Evolutionary conservation across 352 stramenopile species (phyloP).

Genomic region (Aphanomyces euteiches): DNA sequence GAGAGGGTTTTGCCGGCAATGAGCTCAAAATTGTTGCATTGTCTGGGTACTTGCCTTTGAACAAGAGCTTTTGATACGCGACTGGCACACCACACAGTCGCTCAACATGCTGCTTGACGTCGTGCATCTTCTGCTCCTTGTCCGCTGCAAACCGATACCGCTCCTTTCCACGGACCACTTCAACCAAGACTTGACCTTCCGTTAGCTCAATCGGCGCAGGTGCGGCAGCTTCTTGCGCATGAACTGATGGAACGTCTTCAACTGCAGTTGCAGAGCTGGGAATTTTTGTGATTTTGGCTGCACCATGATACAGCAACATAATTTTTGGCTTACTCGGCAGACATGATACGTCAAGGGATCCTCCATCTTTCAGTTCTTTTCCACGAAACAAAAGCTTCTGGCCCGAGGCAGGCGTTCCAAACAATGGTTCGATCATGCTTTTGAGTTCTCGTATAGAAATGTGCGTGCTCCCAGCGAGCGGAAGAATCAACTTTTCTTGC

Average conservation of each 20-base stretch:
- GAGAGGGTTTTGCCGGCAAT: background rate
- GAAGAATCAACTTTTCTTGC: background rate
- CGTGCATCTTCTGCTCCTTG: background rate
- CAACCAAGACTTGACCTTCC: conserved; percentile 7
- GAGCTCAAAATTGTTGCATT: background rate
- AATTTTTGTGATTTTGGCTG: background rate
- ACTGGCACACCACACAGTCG: background rate
- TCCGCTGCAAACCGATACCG: conserved; percentile 10
- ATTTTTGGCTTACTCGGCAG: conserved; percentile 24
- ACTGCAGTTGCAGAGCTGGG: background rate
- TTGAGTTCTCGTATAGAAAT: conserved; percentile 14
- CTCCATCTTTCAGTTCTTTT: conserved; percentile 11
- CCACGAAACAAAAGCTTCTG: conserved; percentile 27
- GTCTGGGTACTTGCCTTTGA: conserved; percentile 15
- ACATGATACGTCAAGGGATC: background rate
- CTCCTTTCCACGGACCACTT: conserved; percentile 26
- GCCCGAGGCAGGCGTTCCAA: background rate
- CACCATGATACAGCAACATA: conserved; percentile 15
- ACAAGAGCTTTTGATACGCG: conserved; percentile 5
- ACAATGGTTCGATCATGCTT: conserved; percentile 12
- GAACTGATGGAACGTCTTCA: background rate
- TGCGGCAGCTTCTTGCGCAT: background rate
- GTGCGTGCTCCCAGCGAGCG: background rate
- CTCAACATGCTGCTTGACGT: conserved; percentile 22
- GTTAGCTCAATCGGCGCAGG: background rate